These are phyloP conservation scores for Magnaporthiopsis poae DNA, from an alignment of 2,329 filamentous ascomycete genomes.

Conservation along the genomic window DNA sequence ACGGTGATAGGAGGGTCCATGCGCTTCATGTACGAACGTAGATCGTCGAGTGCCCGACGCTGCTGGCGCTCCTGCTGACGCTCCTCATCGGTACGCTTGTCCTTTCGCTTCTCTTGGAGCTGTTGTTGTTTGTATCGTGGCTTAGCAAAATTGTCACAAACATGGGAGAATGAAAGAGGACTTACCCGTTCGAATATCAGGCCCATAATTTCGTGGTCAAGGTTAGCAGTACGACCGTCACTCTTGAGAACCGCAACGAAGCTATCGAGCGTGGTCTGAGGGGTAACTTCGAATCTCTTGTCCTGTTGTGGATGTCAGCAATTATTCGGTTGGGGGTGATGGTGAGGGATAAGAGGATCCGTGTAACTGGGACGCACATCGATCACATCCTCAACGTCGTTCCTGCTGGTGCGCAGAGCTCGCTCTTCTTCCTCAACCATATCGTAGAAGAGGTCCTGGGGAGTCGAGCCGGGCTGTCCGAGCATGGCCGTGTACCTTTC, in stretches of 20 bases:
- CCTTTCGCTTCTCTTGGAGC: slow-evolving; percentile 82
- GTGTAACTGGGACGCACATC: slow-evolving; percentile 49
- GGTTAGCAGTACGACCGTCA: slow-evolving; percentile 79
- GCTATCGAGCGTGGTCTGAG: slow-evolving; percentile 78
- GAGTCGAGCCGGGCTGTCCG: slow-evolving; percentile 73
- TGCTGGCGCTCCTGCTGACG: slow-evolving; percentile 77
- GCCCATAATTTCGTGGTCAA: slow-evolving; percentile 67
- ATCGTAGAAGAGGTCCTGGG: slow-evolving; percentile 93
- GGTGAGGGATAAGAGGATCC: background rate
- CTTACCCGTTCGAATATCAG: slow-evolving; percentile 74
- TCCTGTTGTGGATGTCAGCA: slow-evolving; percentile 49
- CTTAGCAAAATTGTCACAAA: background rate
- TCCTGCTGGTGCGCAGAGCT: slow-evolving; percentile 68
- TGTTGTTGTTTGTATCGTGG: slow-evolving; percentile 19
- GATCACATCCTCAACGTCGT: slow-evolving; percentile 77
- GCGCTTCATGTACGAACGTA: slow-evolving; percentile 80
- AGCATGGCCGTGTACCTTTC: slow-evolving; percentile 74
- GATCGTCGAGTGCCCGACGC: slow-evolving; percentile 70
- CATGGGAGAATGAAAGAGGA: slow-evolving; percentile 10
- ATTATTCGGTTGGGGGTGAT: slow-evolving; percentile 8
- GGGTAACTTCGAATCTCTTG: slow-evolving; percentile 80
- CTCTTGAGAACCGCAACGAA: slow-evolving; percentile 73
- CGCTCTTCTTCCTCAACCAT: slow-evolving; percentile 87
- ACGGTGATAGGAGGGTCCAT: slow-evolving; percentile 72
- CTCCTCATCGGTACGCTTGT: slow-evolving; percentile 74